Conservation (phyloP, 768 basidiomycete genomes). For the Nidularia pulvinata region DNA sequence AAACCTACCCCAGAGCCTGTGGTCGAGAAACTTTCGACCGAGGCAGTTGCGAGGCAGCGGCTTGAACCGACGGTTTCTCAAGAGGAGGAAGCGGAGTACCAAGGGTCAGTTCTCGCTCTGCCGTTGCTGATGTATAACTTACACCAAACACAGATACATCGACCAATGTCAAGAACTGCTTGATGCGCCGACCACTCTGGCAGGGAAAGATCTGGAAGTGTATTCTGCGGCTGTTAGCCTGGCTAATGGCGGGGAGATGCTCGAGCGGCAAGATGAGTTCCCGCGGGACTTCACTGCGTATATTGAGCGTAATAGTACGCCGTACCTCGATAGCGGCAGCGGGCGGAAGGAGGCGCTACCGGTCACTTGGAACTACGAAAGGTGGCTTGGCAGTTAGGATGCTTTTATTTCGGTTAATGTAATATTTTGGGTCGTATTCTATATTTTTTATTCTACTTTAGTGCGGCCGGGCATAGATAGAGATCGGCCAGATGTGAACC, state of each 20-base stretch:
- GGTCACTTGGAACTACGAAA: constrained; percentile 37
- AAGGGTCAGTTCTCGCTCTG: constrained; percentile 42
- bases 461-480: neutral
- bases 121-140: neutral
- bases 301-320: constrained; percentile 31
- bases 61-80: constrained; percentile 65
- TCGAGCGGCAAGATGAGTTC: constrained; percentile 31
- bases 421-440: neutral
- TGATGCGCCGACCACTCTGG: constrained; percentile 50
- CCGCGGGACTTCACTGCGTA: constrained; percentile 43
- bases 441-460: constrained; percentile 1
- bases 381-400: constrained; percentile 30
- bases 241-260: constrained; percentile 32
- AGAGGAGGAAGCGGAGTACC: constrained; percentile 71
- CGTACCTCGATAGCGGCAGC: constrained; percentile 75
- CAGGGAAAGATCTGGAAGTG: constrained; percentile 60
- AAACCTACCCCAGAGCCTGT: constrained; percentile 24
- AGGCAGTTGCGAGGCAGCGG: constrained; percentile 52
- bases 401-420: too few species aligned
- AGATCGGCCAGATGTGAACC: constrained; percentile 14
- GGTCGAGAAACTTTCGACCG: constrained; percentile 50
- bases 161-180: constrained; percentile 71
- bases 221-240: constrained; percentile 54
- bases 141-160: constrained; percentile 51
- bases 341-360: constrained; percentile 66